Base-by-base conservation (phyloP, 129 eudicot species). In the Lonicera japonica region DNA sequence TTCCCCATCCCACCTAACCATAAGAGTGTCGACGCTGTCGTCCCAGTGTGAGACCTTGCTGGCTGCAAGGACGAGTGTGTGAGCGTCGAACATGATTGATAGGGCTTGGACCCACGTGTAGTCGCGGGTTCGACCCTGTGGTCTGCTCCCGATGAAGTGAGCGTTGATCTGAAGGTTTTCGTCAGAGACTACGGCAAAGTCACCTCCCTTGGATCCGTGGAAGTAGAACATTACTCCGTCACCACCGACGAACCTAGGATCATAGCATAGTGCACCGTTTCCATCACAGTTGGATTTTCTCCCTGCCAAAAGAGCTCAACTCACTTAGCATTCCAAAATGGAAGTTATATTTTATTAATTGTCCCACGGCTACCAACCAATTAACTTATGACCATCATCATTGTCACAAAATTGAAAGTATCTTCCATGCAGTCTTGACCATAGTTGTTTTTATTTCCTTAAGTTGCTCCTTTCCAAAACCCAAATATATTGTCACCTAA, bases 41-140 rank as follows among this genome's bases (percentile, higher is more conserved):
- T 75, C 75, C 92, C 92, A 85, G 16, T 78, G 64, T 29, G 69
- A 11, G 22, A 70, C 78, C 38, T 51, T 81, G 40, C 69, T 78
- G 46, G 92, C 82, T 50, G 77, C 80, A 13, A 81, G 36, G 61
- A 75, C 65, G 4, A 80, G 58, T n/a, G 74, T 71, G 61, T 80
- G 76, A 29, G 77, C 46, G 54, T 84, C 86, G 46, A 80, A 80
- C 80, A 80, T 77, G 78, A 80, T 34, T 0, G 82, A 69, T 18
- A 85, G 69, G 5, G 87, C 75, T 59, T 85, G 92, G 57, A 85
- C 84, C 92, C 92, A 85, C n/a, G 92, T 81, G 70, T 40, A 85
- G 77, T 85, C 92, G 0, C 87, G 82, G 1, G 63, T 70, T 75
- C 92, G 63, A 0, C 92, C 92, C 3, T 53, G 23, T 7, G 87